phyloP scores from a whole-genome alignment of 2,329 filamentous ascomycete genomes.

The Grosmannia penicillata region DNA sequence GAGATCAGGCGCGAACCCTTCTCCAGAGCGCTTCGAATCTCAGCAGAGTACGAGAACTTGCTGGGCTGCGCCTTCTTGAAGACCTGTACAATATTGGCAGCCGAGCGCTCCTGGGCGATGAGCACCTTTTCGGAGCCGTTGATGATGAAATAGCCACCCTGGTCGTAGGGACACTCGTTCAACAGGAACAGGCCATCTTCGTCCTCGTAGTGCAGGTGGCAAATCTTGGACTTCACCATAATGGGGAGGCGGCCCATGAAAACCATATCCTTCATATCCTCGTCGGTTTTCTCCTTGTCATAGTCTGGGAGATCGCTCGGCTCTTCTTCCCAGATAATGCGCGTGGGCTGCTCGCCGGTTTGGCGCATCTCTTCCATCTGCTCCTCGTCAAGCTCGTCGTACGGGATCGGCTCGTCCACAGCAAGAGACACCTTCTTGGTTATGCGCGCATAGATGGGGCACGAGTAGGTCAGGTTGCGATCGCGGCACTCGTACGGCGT shows the following conservation, averaged over 20 bases:
- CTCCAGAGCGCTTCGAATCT: constrained; percentile 91
- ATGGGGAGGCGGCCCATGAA: constrained; percentile 94
- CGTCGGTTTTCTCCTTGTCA: constrained; percentile 35
- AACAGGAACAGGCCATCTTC: constrained; percentile 80
- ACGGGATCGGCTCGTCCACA: constrained; percentile 54
- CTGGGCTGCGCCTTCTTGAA: constrained; percentile 96
- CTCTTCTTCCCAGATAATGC: constrained; percentile 46
- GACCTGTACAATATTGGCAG: constrained; percentile 96
- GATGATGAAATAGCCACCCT: constrained; percentile 98
- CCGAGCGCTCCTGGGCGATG: constrained; percentile 93
- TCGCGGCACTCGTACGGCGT: constrained; percentile 90
- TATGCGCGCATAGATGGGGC: constrained; percentile 80
- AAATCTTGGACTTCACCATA: constrained; percentile 96
- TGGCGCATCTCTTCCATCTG: constrained; percentile 39
- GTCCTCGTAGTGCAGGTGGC: constrained; percentile 67
- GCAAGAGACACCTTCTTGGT: constrained; percentile 73
- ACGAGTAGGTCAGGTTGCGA: constrained; percentile 90
- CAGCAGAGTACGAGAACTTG: constrained; percentile 82
- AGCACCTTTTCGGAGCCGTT: constrained; percentile 98
- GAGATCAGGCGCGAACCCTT: constrained; percentile 93
- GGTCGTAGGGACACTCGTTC: constrained; percentile 96
- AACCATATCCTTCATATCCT: constrained; percentile 53
- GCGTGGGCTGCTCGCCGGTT: constrained; percentile 43
- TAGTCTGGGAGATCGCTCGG: constrained; percentile 35
- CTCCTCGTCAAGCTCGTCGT: constrained; percentile 54